Evolutionary conservation across 495 filamentous ascomycete species (phyloP), one percentile per base, ranked within the genome.

Genomic region (Annulohypoxylon stygium): DNA sequence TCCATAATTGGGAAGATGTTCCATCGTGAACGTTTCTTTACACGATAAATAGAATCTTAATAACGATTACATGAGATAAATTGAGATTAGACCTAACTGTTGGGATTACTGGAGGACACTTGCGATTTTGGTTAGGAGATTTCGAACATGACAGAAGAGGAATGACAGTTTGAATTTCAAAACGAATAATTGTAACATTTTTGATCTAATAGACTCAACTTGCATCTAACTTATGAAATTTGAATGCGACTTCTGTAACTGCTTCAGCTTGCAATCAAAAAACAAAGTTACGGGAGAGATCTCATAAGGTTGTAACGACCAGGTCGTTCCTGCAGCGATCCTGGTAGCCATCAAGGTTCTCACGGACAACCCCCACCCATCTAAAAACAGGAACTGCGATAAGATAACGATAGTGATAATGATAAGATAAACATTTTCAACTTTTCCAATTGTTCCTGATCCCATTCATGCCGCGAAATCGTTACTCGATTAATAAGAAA

Each of bases 351-450:
- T 37, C 53, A 57, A 37, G 53, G 53, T 57, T 23, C 53, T 57
- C 16, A 12, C 2, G 14, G 1, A 37, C 33, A 37, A 33, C 4
- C 50, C 25, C 50, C 50, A 58, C 5, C 30, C 30, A 3, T 30
- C 3, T 30, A 6, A 6, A 30, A 30, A 30, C 30, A 45, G 8
- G 4, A 37, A 6, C 9, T 0, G 14, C 18, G 54, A 60, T 67
- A 60, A 67, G 54, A 50, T 67, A 59, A 23, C 16, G 70, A 67
- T 73, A 73, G 12, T 59, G 70, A 69, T 73, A 73, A 48, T 23
- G 25, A 25, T 25, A 74, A 70, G 70, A 60, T 60, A 61, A 16
- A 34, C 25, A 69, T 62, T 65, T 76, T 68, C 30, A 69, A 72
- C 67, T 75, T 75, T 76, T 23, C 20, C 20, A 23, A 23, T 23